These are phyloP conservation scores for Cercospora sesami DNA, from an alignment of 2,329 filamentous ascomycete genomes.

Conservation along the genomic window DNA sequence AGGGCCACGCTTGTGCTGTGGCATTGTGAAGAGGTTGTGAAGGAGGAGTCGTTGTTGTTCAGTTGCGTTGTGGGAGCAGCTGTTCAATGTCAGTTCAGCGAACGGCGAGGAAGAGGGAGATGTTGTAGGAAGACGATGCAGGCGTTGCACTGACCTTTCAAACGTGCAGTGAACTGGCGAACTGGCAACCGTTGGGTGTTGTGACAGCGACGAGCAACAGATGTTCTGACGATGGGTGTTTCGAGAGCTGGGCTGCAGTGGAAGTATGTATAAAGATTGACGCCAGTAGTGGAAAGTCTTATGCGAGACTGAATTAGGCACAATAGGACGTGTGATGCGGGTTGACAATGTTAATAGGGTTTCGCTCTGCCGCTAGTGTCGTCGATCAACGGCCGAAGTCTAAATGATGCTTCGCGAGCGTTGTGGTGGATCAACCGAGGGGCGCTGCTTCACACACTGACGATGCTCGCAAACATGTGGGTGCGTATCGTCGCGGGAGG, in stretches of 20 bases:
- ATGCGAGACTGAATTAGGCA: conserved; percentile 21
- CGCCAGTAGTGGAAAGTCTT: conserved; percentile 10
- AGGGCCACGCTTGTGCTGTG: conserved; percentile 70
- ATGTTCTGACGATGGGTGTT: conserved; percentile 25
- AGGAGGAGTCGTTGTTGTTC: background rate
- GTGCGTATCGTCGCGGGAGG: background rate
- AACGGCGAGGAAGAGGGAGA: conserved; percentile 5
- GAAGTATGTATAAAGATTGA: conserved; percentile 25
- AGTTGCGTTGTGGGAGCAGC: conserved; percentile 14
- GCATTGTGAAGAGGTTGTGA: conserved; percentile 36
- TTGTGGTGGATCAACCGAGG: conserved; percentile 13
- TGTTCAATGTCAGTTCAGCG: conserved; percentile 13
- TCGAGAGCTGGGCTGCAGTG: conserved; percentile 15
- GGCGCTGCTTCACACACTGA: conserved; percentile 12
- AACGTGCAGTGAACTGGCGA: conserved; percentile 13
- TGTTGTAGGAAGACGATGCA: conserved; percentile 15
- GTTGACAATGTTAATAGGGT: conserved; percentile 23
- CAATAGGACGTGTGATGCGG: conserved; percentile 18
- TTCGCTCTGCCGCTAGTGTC: conserved; percentile 22
- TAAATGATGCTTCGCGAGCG: conserved; percentile 8
- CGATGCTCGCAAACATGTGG: background rate
- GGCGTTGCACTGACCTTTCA: conserved; percentile 25
- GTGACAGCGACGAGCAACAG: conserved; percentile 19
- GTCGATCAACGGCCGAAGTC: conserved; percentile 14
- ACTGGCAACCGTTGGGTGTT: conserved; percentile 24